phyloP scores from a whole-genome alignment of 129 eudicot genomes.

The Escallonia herrerae region DNA sequence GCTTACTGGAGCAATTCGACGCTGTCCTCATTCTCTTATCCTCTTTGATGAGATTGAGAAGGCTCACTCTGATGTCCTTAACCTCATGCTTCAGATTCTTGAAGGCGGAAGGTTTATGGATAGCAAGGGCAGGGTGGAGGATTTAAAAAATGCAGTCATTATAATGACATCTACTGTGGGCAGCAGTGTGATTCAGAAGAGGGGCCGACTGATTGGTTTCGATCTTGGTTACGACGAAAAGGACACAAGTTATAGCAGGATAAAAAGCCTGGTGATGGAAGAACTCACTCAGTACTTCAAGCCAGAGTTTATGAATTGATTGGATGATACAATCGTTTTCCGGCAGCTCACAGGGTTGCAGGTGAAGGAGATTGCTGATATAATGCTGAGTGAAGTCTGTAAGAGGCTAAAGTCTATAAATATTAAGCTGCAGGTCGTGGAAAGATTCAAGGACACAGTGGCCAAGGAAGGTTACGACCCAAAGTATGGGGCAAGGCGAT shows the following conservation, averaged over 20 bases:
- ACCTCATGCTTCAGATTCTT: constrained; percentile 42
- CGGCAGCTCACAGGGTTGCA: constrained; percentile 23
- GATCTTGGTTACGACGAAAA: too few relatives aligned
- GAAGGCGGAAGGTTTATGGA: constrained; percentile 50
- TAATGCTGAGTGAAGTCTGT: constrained; percentile 35
- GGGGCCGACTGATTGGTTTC: constrained; percentile 23
- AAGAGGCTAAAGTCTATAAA: constrained; percentile 32
- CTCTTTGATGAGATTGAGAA: constrained; percentile 55
- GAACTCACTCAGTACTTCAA: constrained; percentile 30
- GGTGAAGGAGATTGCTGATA: constrained; percentile 27
- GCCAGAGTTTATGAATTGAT: constrained; percentile 39
- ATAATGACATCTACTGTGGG: constrained; percentile 23
- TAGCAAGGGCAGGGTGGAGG: constrained; percentile 47
- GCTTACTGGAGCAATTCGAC: constrained; percentile 35
- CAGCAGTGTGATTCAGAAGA: constrained; percentile 11
- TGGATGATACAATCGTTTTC: constrained; percentile 40
- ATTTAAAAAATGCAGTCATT: constrained; percentile 40
- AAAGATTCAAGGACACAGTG: constrained; percentile 26
- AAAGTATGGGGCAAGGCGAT: constrained; percentile 49
- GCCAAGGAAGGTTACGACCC: constrained; percentile 44
- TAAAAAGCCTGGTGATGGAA: constrained; percentile 26
- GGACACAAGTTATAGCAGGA: constrained; percentile 12
- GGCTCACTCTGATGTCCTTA: constrained; percentile 47
- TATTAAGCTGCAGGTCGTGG: constrained; percentile 27
- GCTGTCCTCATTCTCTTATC: constrained; percentile 34